Evolutionary conservation across 305 asterid genomes (phyloP).

Genomic region (Fraxinus greggii): DNA sequence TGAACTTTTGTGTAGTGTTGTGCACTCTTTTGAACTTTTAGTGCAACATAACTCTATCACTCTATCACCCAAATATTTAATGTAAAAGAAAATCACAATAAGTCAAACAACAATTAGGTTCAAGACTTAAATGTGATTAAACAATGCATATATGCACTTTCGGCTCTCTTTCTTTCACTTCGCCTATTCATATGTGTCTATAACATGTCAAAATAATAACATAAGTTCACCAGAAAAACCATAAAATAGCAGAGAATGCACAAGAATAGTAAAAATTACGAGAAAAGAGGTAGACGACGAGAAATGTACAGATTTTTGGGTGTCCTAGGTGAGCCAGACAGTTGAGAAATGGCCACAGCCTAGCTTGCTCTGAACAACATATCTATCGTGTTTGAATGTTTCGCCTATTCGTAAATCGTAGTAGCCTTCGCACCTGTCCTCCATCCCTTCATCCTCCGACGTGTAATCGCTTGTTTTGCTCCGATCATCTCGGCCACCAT

Average conservation of each 20-base stretch:
- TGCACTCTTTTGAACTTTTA: constrained; percentile 93
- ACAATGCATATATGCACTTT: not conserved
- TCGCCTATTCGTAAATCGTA: constrained; percentile 83
- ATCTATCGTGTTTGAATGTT: constrained; percentile 67
- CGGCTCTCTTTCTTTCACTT: not conserved
- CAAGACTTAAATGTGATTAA: not conserved
- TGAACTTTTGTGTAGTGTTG: constrained; percentile 83
- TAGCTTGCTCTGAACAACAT: constrained; percentile 77
- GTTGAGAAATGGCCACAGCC: constrained; percentile 97
- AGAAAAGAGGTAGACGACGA: not conserved
- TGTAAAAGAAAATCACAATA: not conserved
- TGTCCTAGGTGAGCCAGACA: constrained; percentile 91
- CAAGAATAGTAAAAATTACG: not conserved
- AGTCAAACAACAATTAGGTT: constrained; percentile 10
- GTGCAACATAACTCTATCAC: constrained; percentile 72
- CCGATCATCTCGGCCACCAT: constrained; percentile 46
- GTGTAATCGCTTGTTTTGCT: constrained; percentile 71
- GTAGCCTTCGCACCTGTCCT: constrained; percentile 83
- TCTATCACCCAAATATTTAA: constrained; percentile 41
- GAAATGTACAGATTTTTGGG: constrained; percentile 56
- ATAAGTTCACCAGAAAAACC: not conserved
- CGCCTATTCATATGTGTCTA: not conserved
- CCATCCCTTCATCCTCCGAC: constrained; percentile 87
- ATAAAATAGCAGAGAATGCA: not conserved
- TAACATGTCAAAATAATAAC: not conserved